Evolutionary conservation across 371 early-diverging fungal species (phyloP).

Genomic region (Mucor circinelloides): DNA sequence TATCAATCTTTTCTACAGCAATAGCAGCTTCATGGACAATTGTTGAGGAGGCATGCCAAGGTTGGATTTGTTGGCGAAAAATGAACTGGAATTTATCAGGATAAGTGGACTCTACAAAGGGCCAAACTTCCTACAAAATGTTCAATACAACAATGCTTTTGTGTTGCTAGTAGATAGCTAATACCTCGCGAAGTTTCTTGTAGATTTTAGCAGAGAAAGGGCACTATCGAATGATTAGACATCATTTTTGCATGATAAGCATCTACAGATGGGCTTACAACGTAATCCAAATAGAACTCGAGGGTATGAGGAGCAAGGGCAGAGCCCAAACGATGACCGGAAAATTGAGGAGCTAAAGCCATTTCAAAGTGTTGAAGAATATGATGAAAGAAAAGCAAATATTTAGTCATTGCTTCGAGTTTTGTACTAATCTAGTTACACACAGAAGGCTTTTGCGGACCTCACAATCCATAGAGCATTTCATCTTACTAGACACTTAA

Average conservation of each 20-base stretch:
- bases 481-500: too few species aligned
- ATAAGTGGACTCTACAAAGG: slow-evolving; percentile 54
- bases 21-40: slow-evolving; percentile 78
- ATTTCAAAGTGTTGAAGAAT: slow-evolving; percentile 17
- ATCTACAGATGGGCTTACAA: slow-evolving; percentile 32
- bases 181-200: slow-evolving; percentile 53
- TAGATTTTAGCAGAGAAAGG: slow-evolving; percentile 67
- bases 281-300: slow-evolving; percentile 71
- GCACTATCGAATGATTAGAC: slow-evolving; percentile 34
- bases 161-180: not conserved
- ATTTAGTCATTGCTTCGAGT: not conserved
- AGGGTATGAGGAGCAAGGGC: slow-evolving; percentile 55
- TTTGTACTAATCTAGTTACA: not conserved
- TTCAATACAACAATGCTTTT: not conserved
- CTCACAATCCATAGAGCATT: not conserved
- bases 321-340: slow-evolving; percentile 63
- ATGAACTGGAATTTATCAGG: slow-evolving; percentile 61
- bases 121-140: slow-evolving; percentile 53
- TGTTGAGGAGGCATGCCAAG: slow-evolving; percentile 82
- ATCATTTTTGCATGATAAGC: not conserved
- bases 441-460: not conserved
- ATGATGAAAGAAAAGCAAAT: not conserved
- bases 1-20: slow-evolving; percentile 73
- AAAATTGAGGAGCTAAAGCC: slow-evolving; percentile 55
- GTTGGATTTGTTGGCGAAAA: slow-evolving; percentile 83